A percentile compares a stretch with the other conserved stretches of the same genome.
Evolutionary conservation across 208 protist genomes (phyloP).

Genomic region (Blastocrithidia nonstop): DNA sequence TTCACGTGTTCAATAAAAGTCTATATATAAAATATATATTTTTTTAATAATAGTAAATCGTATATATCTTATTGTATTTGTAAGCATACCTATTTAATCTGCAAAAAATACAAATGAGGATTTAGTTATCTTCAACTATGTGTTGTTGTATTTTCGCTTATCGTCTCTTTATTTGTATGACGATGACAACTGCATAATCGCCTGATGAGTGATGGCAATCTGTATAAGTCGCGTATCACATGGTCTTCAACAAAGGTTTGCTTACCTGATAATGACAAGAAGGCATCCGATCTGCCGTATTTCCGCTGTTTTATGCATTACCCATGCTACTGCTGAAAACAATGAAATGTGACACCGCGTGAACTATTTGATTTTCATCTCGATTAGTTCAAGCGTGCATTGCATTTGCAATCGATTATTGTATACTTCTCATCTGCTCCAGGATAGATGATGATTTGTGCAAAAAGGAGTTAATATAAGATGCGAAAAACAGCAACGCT

Average conservation of each 20-base stretch:
- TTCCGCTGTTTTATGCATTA: constrained; percentile 33
- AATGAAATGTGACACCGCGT: constrained; percentile 29
- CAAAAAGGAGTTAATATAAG: neutral
- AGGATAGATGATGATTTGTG: constrained; percentile 7
- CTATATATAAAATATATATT: no score
- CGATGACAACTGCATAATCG: constrained; percentile 27
- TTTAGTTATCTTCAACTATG: no score
- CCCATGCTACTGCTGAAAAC: constrained; percentile 39
- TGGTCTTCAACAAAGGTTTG: constrained; percentile 59
- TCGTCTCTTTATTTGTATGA: constrained; percentile 22
- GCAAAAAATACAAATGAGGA: no score
- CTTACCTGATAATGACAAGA: constrained; percentile 74
- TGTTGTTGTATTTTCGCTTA: no score
- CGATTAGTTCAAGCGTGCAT: constrained; percentile 27
- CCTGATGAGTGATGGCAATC: constrained; percentile 86
- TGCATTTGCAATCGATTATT: constrained; percentile 2
- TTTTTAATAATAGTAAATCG: no score
- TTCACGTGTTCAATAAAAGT: no score
- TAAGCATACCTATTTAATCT: no score
- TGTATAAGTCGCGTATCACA: constrained; percentile 62
- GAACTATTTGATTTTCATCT: constrained; percentile 21
- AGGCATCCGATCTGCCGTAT: constrained; percentile 55
- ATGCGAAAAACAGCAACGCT: neutral
- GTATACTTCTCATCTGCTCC: constrained; percentile 8
- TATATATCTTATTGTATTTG: no score